Base-by-base conservation (phyloP, 2,329 filamentous ascomycete genomes). In the Penicillium digitatum region DNA sequence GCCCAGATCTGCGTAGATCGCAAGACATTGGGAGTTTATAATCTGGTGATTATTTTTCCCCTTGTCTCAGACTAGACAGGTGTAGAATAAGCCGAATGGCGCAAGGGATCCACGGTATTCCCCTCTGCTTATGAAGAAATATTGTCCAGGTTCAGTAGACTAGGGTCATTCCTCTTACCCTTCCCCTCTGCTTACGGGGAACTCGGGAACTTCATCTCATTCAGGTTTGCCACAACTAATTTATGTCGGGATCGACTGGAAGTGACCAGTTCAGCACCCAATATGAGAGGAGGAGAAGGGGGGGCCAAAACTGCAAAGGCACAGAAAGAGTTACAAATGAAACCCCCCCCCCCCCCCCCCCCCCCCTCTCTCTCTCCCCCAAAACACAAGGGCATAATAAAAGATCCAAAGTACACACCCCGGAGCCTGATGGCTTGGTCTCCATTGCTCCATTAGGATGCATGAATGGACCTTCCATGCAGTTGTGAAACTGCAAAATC, bases 41-140 rank as follows among this genome's bases (percentile, higher is more conserved):
- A 5, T 27, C 26, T 8, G 26, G 6, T 7, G 6, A 27, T 27
- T 27, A 27, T 27, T 49, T 49, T 44, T 45, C 47, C 57, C 55
- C 37, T 50, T 62, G 60, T 59, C 57, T 62, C 57, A 56, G 58
- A 55, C 56, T 61, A 55, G 44, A 32, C 22, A 40, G 38, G 26
- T 48, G 57, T 48, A 38, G 50, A 45, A 38, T 45, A 35, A 54
- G 54, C 45, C 48, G 48, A 48, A 52, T 42, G 56, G 56, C 49
- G 58, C 57, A 61, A 62, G 58, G 60, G 60, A 49, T 57, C 49
- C 58, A 60, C 58, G 54, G 56, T 47, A 55, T 61, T 32, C 42
- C 42, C 42, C 42, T 45, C 42, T 29, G 7, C 11, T 18, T n/a
- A n/a, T n/a, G 11, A 43, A 18, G 40, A 44, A 48, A 27, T 48